These are phyloP conservation scores for Linnemannia elongata DNA, from an alignment of 192 early-diverging fungal species.

Conservation along the genomic window DNA sequence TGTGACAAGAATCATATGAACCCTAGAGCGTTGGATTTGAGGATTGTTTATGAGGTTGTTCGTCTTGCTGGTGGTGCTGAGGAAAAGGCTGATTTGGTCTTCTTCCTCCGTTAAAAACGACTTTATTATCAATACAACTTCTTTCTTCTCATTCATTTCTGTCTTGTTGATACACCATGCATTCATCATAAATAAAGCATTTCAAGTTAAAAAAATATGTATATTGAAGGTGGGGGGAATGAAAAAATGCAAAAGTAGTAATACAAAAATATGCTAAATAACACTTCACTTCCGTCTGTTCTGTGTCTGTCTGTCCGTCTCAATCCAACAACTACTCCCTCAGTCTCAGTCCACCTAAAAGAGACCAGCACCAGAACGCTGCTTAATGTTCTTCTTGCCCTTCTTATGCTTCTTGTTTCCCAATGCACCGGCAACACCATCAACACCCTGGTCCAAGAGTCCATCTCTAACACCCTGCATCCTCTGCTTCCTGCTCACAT, in stretches of 20 bases:
- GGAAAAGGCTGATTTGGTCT: slow-evolving; percentile 42
- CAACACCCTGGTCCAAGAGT: slow-evolving; percentile 44
- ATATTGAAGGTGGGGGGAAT: background rate
- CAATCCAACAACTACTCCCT: background rate
- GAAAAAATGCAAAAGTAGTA: slow-evolving; percentile 5
- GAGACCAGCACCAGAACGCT: slow-evolving; percentile 74
- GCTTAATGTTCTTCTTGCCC: slow-evolving; percentile 82
- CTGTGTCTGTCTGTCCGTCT: background rate
- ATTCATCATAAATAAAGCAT: slow-evolving; percentile 3
- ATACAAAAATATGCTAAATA: slow-evolving; percentile 6
- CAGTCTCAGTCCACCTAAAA: background rate
- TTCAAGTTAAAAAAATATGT: background rate
- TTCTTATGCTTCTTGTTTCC: slow-evolving; percentile 80
- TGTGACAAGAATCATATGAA: slow-evolving; percentile 41
- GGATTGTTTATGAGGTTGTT: slow-evolving; percentile 50
- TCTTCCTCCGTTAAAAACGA: background rate
- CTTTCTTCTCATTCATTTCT: background rate
- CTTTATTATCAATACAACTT: background rate
- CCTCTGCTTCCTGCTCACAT: slow-evolving; percentile 47
- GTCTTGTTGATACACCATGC: background rate
- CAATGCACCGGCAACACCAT: slow-evolving; percentile 48
- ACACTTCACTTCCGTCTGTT: background rate
- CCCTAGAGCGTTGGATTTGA: slow-evolving; percentile 49
- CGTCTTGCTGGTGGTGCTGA: slow-evolving; percentile 11
- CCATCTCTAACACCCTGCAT: slow-evolving; percentile 40